A percentile compares a stretch with the other conserved stretches of the same genome.
phyloP scores from a whole-genome alignment of 192 early-diverging fungal genomes.

The Mortierella alpina region DNA sequence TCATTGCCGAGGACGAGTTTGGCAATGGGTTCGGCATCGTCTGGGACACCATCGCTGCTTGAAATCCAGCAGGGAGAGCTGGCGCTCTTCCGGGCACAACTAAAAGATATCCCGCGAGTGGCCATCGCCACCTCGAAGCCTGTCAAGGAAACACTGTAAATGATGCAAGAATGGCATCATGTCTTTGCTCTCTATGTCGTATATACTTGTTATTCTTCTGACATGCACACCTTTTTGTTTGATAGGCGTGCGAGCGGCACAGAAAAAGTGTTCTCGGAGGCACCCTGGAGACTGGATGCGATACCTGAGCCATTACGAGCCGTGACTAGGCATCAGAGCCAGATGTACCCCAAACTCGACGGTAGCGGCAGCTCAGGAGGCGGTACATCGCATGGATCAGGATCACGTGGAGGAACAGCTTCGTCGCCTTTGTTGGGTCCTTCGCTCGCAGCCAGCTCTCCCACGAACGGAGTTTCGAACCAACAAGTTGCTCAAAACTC shows the following conservation, averaged over 20 bases:
- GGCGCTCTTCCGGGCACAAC: constrained; percentile 28
- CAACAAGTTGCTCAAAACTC: too few species aligned
- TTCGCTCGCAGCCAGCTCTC: background rate
- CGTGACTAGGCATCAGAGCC: constrained; percentile 40
- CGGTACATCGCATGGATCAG: too few species aligned
- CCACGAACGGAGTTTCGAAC: too few species aligned
- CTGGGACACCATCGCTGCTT: constrained; percentile 3
- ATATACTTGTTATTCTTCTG: background rate
- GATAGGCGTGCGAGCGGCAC: constrained; percentile 10
- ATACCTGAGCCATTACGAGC: constrained; percentile 43
- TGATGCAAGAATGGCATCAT: background rate
- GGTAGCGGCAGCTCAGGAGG: constrained; percentile 2
- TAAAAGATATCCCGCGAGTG: constrained; percentile 27
- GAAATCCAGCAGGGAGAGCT: constrained; percentile 40
- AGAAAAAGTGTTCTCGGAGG: constrained; percentile 24
- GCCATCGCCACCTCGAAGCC: constrained; percentile 46
- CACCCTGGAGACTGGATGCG: constrained; percentile 43
- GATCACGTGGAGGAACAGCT: background rate
- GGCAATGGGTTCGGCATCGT: background rate
- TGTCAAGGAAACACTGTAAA: constrained; percentile 48
- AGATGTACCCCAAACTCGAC: constrained; percentile 41
- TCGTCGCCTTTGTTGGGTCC: background rate
- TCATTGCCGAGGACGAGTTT: background rate
- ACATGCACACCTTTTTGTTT: too few species aligned
- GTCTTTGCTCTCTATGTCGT: background rate